These are phyloP conservation scores for Pestalotiopsis fici DNA, from an alignment of 2,329 filamentous ascomycete species.

Conservation along the genomic window DNA sequence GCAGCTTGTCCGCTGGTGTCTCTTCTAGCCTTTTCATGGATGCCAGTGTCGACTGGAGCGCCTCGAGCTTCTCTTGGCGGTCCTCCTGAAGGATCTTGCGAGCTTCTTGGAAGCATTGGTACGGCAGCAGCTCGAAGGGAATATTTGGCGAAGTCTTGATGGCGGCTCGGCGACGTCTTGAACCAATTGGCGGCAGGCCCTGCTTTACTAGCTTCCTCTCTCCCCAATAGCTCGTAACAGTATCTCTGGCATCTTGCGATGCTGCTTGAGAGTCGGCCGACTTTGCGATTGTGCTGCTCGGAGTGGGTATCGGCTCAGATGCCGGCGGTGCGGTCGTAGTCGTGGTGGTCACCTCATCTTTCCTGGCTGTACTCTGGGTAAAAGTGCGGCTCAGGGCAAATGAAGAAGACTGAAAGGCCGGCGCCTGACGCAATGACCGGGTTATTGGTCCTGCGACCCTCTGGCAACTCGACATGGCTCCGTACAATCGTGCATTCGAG, in stretches of 20 bases:
- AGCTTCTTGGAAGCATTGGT: constrained; percentile 97
- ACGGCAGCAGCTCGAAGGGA: constrained; percentile 91
- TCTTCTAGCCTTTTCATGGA: constrained; percentile 70
- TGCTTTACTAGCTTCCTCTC: constrained; percentile 70
- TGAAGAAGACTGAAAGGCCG: constrained; percentile 26
- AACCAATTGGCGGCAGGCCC: constrained; percentile 76
- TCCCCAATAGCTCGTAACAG: constrained; percentile 63
- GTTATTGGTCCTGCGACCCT: constrained; percentile 59
- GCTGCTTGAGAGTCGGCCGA: constrained; percentile 23
- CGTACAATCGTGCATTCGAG: constrained; percentile 6
- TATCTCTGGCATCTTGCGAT: constrained; percentile 63
- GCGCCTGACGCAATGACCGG: constrained; percentile 50
- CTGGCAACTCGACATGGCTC: constrained; percentile 60
- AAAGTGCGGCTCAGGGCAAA: constrained; percentile 32
- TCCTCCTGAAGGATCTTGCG: constrained; percentile 80
- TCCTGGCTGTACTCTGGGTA: constrained; percentile 33
- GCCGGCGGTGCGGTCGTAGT: constrained; percentile 21
- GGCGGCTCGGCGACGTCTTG: constrained; percentile 78
- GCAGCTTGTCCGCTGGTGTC: constrained; percentile 55
- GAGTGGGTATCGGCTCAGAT: constrained; percentile 18
- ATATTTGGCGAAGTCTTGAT: constrained; percentile 65
- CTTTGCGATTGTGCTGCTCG: constrained; percentile 14
- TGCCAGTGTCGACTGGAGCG: constrained; percentile 67
- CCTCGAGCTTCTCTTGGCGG: constrained; percentile 74
- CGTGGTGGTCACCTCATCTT: constrained; percentile 36